These are phyloP conservation scores for Hysterium pulicare DNA, from an alignment of 2,329 filamentous ascomycete species.

Conservation along the genomic window DNA sequence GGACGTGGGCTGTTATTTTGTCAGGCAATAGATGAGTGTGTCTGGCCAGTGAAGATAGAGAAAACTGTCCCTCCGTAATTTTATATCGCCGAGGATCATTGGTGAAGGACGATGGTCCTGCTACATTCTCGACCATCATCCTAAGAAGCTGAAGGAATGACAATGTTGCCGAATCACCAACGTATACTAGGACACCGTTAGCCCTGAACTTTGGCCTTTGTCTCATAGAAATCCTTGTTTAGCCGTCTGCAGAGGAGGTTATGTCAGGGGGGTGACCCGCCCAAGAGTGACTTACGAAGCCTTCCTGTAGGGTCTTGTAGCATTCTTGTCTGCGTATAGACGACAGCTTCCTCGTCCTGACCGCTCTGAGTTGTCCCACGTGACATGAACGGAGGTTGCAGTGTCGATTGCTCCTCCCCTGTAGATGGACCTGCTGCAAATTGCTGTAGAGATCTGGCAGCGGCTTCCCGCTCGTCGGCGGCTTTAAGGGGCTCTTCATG, in stretches of 20 bases:
- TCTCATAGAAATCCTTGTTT: no score
- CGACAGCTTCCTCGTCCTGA: conserved; percentile 54
- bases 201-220: no score
- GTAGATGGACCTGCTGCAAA: conserved; percentile 17
- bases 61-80: conserved; percentile 54
- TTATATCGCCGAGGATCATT: conserved; percentile 55
- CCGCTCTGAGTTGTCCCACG: conserved; percentile 40
- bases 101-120: conserved; percentile 57
- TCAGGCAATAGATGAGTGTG: conserved; percentile 56
- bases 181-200: conserved; percentile 46
- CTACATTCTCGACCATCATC: conserved; percentile 56
- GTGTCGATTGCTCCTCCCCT: no score
- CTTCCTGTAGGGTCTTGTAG: conserved; percentile 58
- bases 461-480: conserved; percentile 18
- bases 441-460: conserved; percentile 22
- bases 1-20: conserved; percentile 50
- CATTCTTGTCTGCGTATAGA: conserved; percentile 56
- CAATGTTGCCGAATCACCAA: conserved; percentile 61
- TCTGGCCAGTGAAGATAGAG: conserved; percentile 45
- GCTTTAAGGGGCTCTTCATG: conserved; percentile 21
- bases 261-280: background rate
- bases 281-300: conserved; percentile 45
- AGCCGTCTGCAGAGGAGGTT: no score
- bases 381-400: conserved; percentile 24
- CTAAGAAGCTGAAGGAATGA: conserved; percentile 61